Evolutionary conservation across 2,329 filamentous ascomycete species (phyloP).

Genomic region (Ascochyta koolunga): DNA sequence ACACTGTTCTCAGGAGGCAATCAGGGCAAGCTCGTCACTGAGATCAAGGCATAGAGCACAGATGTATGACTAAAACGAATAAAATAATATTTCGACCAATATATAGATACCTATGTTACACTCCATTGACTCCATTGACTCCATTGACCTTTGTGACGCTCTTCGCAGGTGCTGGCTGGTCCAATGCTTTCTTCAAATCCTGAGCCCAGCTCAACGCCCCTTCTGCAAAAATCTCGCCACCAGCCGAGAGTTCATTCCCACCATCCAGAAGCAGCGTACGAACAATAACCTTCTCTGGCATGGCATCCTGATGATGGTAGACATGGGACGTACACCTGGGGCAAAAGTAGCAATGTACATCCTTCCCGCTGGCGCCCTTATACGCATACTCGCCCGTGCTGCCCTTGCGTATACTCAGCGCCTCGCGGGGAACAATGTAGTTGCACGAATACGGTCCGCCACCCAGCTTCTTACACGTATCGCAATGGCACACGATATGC

Average conservation of each 20-base stretch:
- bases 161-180: not conserved
- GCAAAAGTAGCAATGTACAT: constrained; percentile 49
- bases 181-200: constrained; percentile 28
- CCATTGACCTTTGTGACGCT: not conserved
- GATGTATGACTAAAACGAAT: not conserved
- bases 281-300: constrained; percentile 50
- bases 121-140: not conserved
- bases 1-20: constrained; percentile 56
- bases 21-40: constrained; percentile 56
- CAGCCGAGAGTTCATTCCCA: constrained; percentile 41
- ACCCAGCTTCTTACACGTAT: constrained; percentile 45
- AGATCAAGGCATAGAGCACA: constrained; percentile 24
- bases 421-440: constrained; percentile 41
- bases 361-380: constrained; percentile 43
- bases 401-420: constrained; percentile 34
- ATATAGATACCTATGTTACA: not conserved
- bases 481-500: constrained; percentile 47
- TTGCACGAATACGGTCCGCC: constrained; percentile 47
- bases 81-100: not conserved
- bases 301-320: constrained; percentile 50
- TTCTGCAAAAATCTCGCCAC: constrained; percentile 48
- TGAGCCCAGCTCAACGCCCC: constrained; percentile 44
- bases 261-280: constrained; percentile 48
- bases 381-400: constrained; percentile 38
- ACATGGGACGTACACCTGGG: constrained; percentile 48